phyloP scores from a whole-genome alignment of 1,284 basidiomycete species.

The Phaffia rhodozyma region DNA sequence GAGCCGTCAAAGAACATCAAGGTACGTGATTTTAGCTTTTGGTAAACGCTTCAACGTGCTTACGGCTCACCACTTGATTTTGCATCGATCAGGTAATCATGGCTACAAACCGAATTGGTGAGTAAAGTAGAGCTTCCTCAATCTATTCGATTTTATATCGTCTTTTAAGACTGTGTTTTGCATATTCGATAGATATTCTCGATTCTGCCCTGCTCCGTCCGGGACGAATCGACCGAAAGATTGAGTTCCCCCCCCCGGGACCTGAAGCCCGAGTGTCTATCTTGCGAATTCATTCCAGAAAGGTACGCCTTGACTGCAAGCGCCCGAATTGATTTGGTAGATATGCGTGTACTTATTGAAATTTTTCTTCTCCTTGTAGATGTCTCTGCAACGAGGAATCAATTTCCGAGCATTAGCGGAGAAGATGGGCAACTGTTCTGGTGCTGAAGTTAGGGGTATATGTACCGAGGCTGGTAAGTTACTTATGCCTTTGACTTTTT shows the following conservation, averaged over 20 bases:
- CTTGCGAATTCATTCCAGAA: slow-evolving; percentile 90
- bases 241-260: slow-evolving; percentile 97
- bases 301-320: slow-evolving; percentile 42
- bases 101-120: slow-evolving; percentile 95
- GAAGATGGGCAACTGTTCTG: slow-evolving; percentile 94
- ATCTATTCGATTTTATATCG: neutral
- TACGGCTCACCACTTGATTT: neutral
- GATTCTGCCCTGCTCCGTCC: slow-evolving; percentile 89
- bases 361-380: slow-evolving; percentile 40
- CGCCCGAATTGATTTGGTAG: neutral
- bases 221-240: slow-evolving; percentile 96
- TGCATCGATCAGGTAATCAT: slow-evolving; percentile 57
- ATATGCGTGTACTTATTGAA: neutral
- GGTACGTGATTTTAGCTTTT: slow-evolving; percentile 30
- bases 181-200: slow-evolving; percentile 60
- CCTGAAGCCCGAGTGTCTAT: slow-evolving; percentile 95
- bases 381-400: slow-evolving; percentile 96
- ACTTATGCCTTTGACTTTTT: slow-evolving; percentile 20
- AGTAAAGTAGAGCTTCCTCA: slow-evolving; percentile 19
- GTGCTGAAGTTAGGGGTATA: slow-evolving; percentile 95
- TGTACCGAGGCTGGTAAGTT: slow-evolving; percentile 87
- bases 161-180: neutral
- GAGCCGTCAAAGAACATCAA: slow-evolving; percentile 98
- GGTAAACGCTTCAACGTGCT: neutral
- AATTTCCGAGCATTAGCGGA: slow-evolving; percentile 88